These are phyloP conservation scores for Lolium multiflorum DNA, from an alignment of 176 grass and related monocot species.

Conservation along the genomic window DNA sequence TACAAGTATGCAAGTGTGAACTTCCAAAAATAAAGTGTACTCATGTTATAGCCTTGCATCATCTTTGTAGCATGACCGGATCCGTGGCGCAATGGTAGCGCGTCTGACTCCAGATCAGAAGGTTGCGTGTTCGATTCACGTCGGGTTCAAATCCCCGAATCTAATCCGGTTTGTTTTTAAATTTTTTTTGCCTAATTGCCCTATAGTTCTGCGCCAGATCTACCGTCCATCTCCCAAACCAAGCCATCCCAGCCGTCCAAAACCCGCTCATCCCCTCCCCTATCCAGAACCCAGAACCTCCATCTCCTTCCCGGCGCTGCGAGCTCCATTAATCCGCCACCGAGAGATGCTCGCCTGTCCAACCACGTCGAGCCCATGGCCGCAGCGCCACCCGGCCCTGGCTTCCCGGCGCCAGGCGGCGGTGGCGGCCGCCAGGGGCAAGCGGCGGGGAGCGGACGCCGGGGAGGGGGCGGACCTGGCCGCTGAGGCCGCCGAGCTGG, in stretches of 20 bases:
- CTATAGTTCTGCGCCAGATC: background rate
- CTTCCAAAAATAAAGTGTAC: too few species aligned
- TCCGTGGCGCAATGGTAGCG: slow-evolving; percentile 99
- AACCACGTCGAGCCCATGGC: slow-evolving; percentile 44
- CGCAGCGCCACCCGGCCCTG: slow-evolving; percentile 19
- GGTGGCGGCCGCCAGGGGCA: slow-evolving; percentile 27
- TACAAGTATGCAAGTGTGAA: too few species aligned
- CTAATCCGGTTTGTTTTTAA: slow-evolving; percentile 13
- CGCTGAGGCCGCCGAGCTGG: slow-evolving; percentile 61
- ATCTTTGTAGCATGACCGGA: slow-evolving; percentile 11
- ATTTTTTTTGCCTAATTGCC: background rate
- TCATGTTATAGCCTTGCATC: too few species aligned
- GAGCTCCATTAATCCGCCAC: background rate
- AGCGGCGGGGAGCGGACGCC: slow-evolving; percentile 41
- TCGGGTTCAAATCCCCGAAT: slow-evolving; percentile 80
- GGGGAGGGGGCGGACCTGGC: slow-evolving; percentile 16
- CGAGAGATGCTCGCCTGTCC: slow-evolving; percentile 50
- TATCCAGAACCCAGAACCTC: slow-evolving; percentile 24
- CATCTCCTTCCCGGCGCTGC: background rate
- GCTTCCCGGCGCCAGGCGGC: slow-evolving; percentile 21
- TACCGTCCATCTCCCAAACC: background rate
- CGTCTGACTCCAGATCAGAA: slow-evolving; percentile 99
- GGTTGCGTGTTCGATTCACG: slow-evolving; percentile 98
- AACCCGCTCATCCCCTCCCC: slow-evolving; percentile 8
- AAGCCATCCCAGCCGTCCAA: background rate